Evolutionary conservation across 2,329 filamentous ascomycete genomes (phyloP).

Genomic region (Paramyrothecium roridum): DNA sequence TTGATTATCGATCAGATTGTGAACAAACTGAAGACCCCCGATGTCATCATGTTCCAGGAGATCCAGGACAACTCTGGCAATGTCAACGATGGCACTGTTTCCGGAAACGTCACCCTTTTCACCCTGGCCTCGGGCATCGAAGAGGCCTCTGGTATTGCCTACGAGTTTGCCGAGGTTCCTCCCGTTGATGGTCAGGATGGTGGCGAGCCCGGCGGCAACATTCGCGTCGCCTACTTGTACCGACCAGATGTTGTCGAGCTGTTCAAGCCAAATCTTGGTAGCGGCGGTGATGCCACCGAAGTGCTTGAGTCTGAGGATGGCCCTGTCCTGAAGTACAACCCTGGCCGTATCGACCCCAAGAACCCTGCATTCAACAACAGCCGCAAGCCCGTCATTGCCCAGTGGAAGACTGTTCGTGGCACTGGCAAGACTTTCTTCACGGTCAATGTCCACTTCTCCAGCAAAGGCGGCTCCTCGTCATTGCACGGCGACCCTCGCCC

Average conservation of each 20-base stretch:
- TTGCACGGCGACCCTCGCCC: conserved; percentile 64
- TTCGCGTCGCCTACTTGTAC: conserved; percentile 69
- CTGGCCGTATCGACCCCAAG: conserved; percentile 62
- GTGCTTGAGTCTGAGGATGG: conserved; percentile 45
- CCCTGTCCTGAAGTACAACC: conserved; percentile 63
- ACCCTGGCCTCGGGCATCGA: conserved; percentile 53
- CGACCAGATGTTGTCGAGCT: conserved; percentile 56
- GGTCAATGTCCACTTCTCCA: conserved; percentile 66
- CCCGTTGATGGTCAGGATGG: conserved; percentile 61
- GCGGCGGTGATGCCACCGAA: conserved; percentile 49
- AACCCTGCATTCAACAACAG: conserved; percentile 58
- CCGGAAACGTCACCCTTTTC: conserved; percentile 56
- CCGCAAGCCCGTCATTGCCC: conserved; percentile 65
- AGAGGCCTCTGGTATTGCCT: conserved; percentile 45
- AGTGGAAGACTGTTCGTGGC: conserved; percentile 58
- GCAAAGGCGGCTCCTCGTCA: conserved; percentile 63
- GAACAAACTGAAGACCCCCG: conserved; percentile 58
- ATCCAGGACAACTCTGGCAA: conserved; percentile 65
- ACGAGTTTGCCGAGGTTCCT: conserved; percentile 57
- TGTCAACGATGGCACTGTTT: conserved; percentile 55
- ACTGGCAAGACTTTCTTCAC: conserved; percentile 60
- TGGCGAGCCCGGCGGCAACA: conserved; percentile 68
- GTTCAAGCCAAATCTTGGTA: conserved; percentile 56
- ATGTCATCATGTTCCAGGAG: conserved; percentile 68
- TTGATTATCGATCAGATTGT: conserved; percentile 63